A percentile compares a stretch with the other conserved stretches of the same genome.
These are phyloP conservation scores for Tricladium varicosporioides DNA, from an alignment of 2,329 filamentous ascomycete species.

Conservation along the genomic window DNA sequence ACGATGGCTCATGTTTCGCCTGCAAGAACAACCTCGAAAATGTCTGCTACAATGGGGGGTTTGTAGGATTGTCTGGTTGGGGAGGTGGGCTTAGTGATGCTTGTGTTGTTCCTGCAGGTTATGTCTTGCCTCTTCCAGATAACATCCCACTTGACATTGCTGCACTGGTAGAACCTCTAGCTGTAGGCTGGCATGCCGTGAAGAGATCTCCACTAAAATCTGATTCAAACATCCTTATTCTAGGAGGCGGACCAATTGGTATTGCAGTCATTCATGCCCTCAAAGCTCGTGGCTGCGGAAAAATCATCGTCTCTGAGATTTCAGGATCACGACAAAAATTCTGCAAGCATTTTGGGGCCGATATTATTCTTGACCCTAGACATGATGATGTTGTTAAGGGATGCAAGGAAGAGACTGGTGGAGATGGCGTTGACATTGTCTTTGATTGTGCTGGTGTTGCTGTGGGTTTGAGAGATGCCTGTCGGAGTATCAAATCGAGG, in stretches of 20 bases:
- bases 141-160: constrained; percentile 51
- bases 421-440: constrained; percentile 53
- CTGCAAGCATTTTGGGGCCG: constrained; percentile 53
- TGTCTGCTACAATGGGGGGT: constrained; percentile 55
- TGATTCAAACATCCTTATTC: constrained; percentile 49
- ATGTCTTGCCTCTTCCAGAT: constrained; percentile 49
- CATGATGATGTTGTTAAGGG: constrained; percentile 47
- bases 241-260: constrained; percentile 63
- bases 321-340: constrained; percentile 49
- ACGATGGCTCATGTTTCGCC: constrained; percentile 53
- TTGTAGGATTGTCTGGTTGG: constrained; percentile 44
- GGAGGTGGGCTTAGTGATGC: constrained; percentile 56
- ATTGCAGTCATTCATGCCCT: constrained; percentile 59
- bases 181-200: constrained; percentile 64
- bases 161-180: constrained; percentile 61
- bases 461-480: constrained; percentile 42
- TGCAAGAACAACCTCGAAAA: constrained; percentile 54
- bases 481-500: constrained; percentile 47
- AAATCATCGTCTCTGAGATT: constrained; percentile 58
- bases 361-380: constrained; percentile 51
- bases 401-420: constrained; percentile 46
- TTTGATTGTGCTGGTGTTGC: constrained; percentile 63
- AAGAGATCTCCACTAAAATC: constrained; percentile 44
- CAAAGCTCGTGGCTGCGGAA: constrained; percentile 48
- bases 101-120: constrained; percentile 49